Conservation (phyloP, 202 grass and related monocot genomes). For the Musa balbisiana region DNA sequence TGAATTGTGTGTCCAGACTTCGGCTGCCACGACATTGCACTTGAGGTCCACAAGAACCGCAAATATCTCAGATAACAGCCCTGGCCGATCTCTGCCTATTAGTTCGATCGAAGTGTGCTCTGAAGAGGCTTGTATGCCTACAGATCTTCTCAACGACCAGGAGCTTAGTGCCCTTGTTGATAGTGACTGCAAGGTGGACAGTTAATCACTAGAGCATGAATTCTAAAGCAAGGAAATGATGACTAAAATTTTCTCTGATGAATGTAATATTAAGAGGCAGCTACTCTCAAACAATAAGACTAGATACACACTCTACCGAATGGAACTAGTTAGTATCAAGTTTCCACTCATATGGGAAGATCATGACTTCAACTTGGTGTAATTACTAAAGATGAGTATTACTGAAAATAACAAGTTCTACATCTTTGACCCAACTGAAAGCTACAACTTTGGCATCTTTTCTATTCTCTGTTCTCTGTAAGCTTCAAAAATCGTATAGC, state of each 20-base stretch:
- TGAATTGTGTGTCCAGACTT: conserved; percentile 88
- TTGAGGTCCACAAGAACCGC: conserved; percentile 71
- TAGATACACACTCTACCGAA: too few relatives aligned
- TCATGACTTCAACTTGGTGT: neutral
- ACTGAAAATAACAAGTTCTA: neutral
- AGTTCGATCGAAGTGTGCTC: conserved; percentile 68
- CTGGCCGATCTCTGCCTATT: conserved; percentile 61
- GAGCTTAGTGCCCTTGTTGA: conserved; percentile 51
- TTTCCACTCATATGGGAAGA: neutral
- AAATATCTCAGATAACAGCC: conserved; percentile 89
- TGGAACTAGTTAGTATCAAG: neutral
- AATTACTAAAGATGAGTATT: neutral
- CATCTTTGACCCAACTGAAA: too few relatives aligned
- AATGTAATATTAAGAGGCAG: too few relatives aligned
- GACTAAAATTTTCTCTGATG: too few relatives aligned
- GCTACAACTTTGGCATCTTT: neutral
- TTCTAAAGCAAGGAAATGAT: neutral
- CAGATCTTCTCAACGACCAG: conserved; percentile 28
- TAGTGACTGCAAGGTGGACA: conserved; percentile 45
- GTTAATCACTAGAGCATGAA: neutral
- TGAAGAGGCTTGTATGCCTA: conserved; percentile 32
- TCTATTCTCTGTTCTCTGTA: neutral
- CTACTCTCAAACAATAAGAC: too few relatives aligned
- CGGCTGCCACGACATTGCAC: conserved; percentile 76
- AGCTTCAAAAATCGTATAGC: neutral